Percentiles rank a stretch among this genome's conserved stretches.
phyloP scores from a whole-genome alignment of 1,139 yeast species.

The Diutina sp. region DNA sequence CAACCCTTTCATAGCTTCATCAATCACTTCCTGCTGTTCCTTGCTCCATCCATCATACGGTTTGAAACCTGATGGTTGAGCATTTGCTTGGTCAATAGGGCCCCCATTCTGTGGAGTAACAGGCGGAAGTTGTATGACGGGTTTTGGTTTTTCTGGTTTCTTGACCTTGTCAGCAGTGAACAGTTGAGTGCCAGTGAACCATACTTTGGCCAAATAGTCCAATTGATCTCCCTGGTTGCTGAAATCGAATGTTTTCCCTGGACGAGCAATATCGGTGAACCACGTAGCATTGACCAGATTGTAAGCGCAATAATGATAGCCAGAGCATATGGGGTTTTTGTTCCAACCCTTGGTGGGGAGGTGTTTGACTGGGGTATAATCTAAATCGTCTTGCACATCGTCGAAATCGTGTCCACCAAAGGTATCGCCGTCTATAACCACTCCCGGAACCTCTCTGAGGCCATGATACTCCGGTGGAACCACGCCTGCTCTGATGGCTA shows the following conservation, averaged over 20 bases:
- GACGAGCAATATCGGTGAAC: neutral
- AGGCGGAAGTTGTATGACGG: neutral
- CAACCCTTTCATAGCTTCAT: neutral
- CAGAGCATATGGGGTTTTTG: neutral
- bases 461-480: neutral
- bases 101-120: neutral
- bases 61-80: neutral
- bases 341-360: constrained; percentile 1
- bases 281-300: neutral
- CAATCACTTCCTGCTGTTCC: neutral
- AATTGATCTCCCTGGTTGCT: neutral
- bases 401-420: neutral
- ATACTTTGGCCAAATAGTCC: constrained; percentile 1
- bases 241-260: neutral
- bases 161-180: neutral
- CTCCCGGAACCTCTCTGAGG: neutral
- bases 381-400: neutral
- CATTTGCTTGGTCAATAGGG: neutral
- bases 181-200: neutral
- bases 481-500: neutral
- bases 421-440: neutral
- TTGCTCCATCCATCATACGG: neutral
- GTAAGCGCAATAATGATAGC: neutral
- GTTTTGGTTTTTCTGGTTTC: neutral
- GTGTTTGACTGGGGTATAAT: neutral